Evolutionary conservation across 495 filamentous ascomycete genomes (phyloP).

Genomic region (Hypoxylon subgilvum): DNA sequence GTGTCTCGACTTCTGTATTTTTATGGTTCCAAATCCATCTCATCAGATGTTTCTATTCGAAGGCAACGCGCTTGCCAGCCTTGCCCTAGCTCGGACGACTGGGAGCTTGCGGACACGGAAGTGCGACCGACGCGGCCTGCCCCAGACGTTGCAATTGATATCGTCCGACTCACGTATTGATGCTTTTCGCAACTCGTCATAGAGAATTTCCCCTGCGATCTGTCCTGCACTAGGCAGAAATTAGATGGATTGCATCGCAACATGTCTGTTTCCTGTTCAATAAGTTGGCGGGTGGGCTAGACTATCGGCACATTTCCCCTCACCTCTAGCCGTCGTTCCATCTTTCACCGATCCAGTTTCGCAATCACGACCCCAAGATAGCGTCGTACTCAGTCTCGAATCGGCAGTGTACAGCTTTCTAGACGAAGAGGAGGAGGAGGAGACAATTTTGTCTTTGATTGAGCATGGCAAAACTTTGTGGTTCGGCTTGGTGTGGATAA

Average conservation of each 20-base stretch:
- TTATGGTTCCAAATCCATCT: neutral
- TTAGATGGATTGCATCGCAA: too few species aligned
- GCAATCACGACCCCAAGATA: neutral
- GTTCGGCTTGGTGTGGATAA: too few species aligned
- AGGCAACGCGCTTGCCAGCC: neutral
- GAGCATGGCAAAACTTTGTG: neutral
- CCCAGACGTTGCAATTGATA: conserved; percentile 13
- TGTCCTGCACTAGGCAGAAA: too few species aligned
- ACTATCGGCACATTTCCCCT: conserved; percentile 2
- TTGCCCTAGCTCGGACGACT: neutral
- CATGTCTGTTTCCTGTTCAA: too few species aligned
- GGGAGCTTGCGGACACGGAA: neutral
- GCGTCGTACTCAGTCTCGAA: neutral
- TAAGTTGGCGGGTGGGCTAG: too few species aligned
- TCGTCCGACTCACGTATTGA: neutral
- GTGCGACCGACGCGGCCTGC: conserved; percentile 22
- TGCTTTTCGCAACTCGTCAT: too few species aligned
- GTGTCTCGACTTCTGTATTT: neutral
- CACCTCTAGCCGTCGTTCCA: neutral
- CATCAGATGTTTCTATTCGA: neutral
- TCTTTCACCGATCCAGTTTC: neutral
- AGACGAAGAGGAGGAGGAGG: neutral
- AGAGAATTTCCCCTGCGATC: too few species aligned
- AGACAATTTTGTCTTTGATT: conserved; percentile 4
- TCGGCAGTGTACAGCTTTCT: neutral